Conservation (phyloP, 495 filamentous ascomycete species). For the Neurospora pannonica region DNA sequence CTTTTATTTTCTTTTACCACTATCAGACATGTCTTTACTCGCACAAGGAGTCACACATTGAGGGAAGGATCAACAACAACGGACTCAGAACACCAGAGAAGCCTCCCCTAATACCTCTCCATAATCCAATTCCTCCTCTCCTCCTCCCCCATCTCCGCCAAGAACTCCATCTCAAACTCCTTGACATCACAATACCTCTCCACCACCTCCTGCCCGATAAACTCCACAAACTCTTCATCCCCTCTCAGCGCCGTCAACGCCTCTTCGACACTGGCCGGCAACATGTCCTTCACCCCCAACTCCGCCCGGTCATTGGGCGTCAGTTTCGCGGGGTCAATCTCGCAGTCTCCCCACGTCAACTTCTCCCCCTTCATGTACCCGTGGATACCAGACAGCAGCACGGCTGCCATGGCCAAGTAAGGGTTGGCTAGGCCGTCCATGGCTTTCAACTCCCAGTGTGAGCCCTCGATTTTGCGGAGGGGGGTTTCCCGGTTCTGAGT, state of each 20-base stretch:
- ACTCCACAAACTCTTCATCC: constrained; percentile 32
- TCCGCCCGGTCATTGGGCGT: constrained; percentile 37
- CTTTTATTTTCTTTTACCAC: neutral
- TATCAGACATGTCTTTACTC: neutral
- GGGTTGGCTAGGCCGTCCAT: constrained; percentile 67
- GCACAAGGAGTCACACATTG: neutral
- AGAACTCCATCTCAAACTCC: constrained; percentile 39
- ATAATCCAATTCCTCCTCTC: constrained; percentile 49
- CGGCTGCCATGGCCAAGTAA: constrained; percentile 56
- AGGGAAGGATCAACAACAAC: no score
- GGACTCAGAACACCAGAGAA: neutral
- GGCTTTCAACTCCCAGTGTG: constrained; percentile 63
- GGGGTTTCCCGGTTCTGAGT: constrained; percentile 66
- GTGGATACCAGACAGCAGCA: constrained; percentile 56
- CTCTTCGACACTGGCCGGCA: constrained; percentile 44
- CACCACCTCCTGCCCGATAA: constrained; percentile 46
- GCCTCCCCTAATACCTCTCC: constrained; percentile 41
- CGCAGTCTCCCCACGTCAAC: constrained; percentile 49
- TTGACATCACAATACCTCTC: constrained; percentile 53
- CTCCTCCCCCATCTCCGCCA: constrained; percentile 34
- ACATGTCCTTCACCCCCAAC: constrained; percentile 42
- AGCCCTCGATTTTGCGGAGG: constrained; percentile 49
- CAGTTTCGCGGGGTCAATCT: constrained; percentile 44
- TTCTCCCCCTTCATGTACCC: constrained; percentile 41
- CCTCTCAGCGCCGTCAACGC: constrained; percentile 41